Evolutionary conservation across 257 asterid species (phyloP).

Genomic region (Solanum gandarillasii): DNA sequence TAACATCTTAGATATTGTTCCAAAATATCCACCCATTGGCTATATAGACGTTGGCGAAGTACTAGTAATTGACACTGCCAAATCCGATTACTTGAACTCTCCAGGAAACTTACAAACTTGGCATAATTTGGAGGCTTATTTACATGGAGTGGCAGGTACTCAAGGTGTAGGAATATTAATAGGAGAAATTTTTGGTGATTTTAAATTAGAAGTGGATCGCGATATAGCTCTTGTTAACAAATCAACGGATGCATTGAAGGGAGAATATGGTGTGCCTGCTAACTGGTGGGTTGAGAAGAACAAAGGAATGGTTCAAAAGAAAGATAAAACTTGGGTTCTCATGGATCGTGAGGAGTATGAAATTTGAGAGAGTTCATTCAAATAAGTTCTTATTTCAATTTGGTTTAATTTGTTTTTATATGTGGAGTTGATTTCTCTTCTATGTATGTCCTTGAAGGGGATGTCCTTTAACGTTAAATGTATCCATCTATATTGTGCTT

Average conservation of each 20-base stretch:
- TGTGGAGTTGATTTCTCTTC: neutral
- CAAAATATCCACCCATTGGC: constrained; percentile 35
- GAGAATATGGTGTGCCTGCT: constrained; percentile 42
- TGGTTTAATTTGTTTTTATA: neutral
- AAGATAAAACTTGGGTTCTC: constrained; percentile 66
- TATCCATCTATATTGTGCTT: neutral
- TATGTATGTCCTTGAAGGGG: neutral
- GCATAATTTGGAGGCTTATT: constrained; percentile 55
- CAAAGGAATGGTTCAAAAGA: constrained; percentile 71
- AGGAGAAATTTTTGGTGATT: constrained; percentile 23
- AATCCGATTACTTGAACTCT: constrained; percentile 41
- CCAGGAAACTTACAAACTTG: constrained; percentile 31
- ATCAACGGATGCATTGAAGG: constrained; percentile 34
- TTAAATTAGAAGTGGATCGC: constrained; percentile 39
- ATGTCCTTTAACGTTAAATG: neutral
- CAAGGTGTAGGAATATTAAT: constrained; percentile 23
- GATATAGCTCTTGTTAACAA: constrained; percentile 55
- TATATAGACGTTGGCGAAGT: constrained; percentile 61
- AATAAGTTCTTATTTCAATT: neutral
- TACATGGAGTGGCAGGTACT: constrained; percentile 77
- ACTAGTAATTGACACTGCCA: constrained; percentile 38
- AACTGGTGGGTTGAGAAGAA: constrained; percentile 62
- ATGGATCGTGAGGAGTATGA: constrained; percentile 33
- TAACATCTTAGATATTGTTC: constrained; percentile 50
- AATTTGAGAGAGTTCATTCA: neutral